These are phyloP conservation scores for Catharanthus roseus DNA, from an alignment of 257 asterid genomes.

Conservation along the genomic window DNA sequence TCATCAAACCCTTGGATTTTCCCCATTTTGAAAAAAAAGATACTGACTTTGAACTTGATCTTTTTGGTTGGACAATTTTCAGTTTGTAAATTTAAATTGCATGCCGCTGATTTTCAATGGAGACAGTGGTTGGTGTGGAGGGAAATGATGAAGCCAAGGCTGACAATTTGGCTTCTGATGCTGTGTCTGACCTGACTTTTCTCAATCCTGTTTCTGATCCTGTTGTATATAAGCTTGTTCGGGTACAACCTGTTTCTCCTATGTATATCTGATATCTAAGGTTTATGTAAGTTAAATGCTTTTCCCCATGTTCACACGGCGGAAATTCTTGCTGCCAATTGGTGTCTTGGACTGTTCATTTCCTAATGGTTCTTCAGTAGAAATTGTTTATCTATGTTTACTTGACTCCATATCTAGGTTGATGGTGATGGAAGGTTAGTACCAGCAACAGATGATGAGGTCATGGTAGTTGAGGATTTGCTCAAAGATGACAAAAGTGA, in stretches of 20 bases:
- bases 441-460: conserved; percentile 94
- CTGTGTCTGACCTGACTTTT: conserved; percentile 10
- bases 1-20: background rate
- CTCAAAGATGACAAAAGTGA: conserved; percentile 55
- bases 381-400: background rate
- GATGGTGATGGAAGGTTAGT: conserved; percentile 83
- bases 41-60: background rate
- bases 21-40: background rate
- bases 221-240: conserved; percentile 79
- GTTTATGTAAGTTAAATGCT: background rate
- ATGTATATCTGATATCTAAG: background rate
- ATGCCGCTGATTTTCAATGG: conserved; percentile 51
- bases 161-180: conserved; percentile 28
- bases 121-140: conserved; percentile 40
- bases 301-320: background rate
- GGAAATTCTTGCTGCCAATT: background rate
- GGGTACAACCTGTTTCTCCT: conserved; percentile 43
- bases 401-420: conserved; percentile 46
- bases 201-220: conserved; percentile 47
- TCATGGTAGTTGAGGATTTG: conserved; percentile 71
- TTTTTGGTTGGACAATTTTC: conserved; percentile 12
- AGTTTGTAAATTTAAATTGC: conserved; percentile 37
- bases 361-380: background rate
- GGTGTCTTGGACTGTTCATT: background rate
- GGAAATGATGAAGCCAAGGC: conserved; percentile 34